Base-by-base conservation (phyloP, 306 rosid species). In the Geum urbanum region DNA sequence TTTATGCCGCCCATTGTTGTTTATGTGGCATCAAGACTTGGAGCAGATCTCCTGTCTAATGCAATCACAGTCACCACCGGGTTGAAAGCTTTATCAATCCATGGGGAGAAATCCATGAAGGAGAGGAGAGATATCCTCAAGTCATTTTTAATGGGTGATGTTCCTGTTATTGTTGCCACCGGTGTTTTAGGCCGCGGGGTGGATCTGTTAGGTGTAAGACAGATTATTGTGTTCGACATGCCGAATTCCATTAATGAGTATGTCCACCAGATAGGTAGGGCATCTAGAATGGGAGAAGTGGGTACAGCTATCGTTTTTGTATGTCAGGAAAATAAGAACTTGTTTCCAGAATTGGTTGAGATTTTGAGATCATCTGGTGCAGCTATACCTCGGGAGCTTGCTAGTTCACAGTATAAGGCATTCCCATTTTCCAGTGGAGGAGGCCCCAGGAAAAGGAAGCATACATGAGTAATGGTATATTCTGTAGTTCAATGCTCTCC, bases 271-370 rank as follows among this genome's bases (percentile, higher is more conserved):
- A 79, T 91, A 69, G 97, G 97, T 18, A 81, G 97, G 66, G 97
- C 97, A 20, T 91, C 96, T 68, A 88, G 97, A 70, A 72, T 91
- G 87, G 92, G 92, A 75, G 96, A 85, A 78, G 89, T 85, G 82
- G 97, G 97, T 70, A 80, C 73, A 65, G 88, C 92, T 49, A 77
- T 91, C 59, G 85, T 84, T 70, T 86, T 88, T 76, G 87, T 91
- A 67, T 86, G 87, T 77, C 84, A 79, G 69, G 92, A 88, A 77
- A 82, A 84, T 72, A 88, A 80, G 77, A 82, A 85, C 41, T 76
- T 91, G 43, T 86, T 85, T 52, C 76, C 87, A 5, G 92, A 88
- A 43, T 65, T 91, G 70, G 77, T 77, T 53, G 86, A 82, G 56
- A 72, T 85, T 14, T 66, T 88, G 58, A 85, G 83, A 73, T 86